A percentile compares a stretch with the other conserved stretches of the same genome.
phyloP scores from a whole-genome alignment of 371 early-diverging fungal genomes.

The Haplosporangium sp. region DNA sequence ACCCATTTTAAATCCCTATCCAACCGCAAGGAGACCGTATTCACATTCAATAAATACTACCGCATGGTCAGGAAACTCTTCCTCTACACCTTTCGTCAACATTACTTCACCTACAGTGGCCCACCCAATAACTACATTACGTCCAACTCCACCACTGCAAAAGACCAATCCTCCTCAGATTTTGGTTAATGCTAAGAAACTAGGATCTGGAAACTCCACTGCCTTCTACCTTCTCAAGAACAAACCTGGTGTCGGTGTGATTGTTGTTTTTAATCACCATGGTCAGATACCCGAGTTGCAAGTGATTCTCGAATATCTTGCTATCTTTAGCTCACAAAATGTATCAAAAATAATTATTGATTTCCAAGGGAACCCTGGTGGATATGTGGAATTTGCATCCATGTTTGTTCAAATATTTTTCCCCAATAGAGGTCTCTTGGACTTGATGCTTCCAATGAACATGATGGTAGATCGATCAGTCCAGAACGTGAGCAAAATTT shows the following conservation, averaged over 20 bases:
- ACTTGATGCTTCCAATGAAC: constrained; percentile 12
- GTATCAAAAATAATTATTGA: constrained; percentile 41
- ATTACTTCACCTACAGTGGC: neutral
- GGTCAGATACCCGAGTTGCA: constrained; percentile 1
- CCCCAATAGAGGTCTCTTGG: constrained; percentile 7
- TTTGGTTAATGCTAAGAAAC: constrained; percentile 9
- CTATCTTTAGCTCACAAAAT: neutral
- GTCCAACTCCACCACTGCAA: neutral
- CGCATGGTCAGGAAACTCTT: too few species aligned
- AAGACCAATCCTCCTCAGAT: neutral
- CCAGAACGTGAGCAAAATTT: neutral
- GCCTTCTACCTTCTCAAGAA: constrained; percentile 32
- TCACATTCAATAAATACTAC: too few species aligned
- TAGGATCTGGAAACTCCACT: constrained; percentile 21
- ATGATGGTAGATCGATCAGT: constrained; percentile 18
- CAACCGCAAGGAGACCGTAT: too few species aligned
- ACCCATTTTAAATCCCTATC: too few species aligned
- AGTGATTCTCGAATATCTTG: neutral
- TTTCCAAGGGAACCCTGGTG: constrained; percentile 40
- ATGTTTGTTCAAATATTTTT: constrained; percentile 22
- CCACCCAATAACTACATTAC: neutral
- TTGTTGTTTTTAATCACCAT: constrained; percentile 22
- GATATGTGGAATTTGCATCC: constrained; percentile 21
- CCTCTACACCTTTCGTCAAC: too few species aligned
- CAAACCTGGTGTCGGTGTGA: constrained; percentile 34